These are phyloP conservation scores for Cryptococcus sp. DNA, from an alignment of 1,284 basidiomycete genomes.

Conservation along the genomic window DNA sequence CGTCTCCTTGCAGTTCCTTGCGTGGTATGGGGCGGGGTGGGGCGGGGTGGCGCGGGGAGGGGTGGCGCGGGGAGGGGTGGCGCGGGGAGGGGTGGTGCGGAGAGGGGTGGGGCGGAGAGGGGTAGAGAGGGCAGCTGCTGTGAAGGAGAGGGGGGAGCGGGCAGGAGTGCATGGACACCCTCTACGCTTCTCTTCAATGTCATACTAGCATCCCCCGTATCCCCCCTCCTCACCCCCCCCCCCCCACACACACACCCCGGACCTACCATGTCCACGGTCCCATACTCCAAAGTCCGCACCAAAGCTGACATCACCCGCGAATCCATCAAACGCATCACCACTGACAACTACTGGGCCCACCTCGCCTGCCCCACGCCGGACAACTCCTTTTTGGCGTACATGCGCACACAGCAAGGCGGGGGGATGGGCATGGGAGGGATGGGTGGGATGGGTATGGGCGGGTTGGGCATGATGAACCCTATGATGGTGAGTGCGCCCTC, in stretches of 20 bases:
- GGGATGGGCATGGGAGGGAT: conserved; percentile 17
- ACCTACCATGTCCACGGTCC: neutral
- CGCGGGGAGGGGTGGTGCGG: too few relatives aligned
- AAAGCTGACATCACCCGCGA: conserved; percentile 17
- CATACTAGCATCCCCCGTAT: too few relatives aligned
- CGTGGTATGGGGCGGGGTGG: neutral
- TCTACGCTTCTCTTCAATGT: neutral
- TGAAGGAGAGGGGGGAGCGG: too few relatives aligned
- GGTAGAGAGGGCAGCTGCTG: neutral
- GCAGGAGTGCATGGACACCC: too few relatives aligned
- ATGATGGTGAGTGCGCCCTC: conserved; percentile 9
- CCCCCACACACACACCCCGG: neutral
- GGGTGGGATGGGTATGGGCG: conserved; percentile 25
- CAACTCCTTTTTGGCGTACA: conserved; percentile 1
- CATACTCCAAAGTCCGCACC: conserved; percentile 11
- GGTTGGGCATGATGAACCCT: conserved; percentile 16
- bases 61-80: neutral
- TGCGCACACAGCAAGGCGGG: neutral
- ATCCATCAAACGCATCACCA: conserved; percentile 8
- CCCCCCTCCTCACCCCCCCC: neutral
- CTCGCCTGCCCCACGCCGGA: neutral
- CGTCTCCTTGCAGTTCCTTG: neutral
- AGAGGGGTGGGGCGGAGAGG: too few relatives aligned
- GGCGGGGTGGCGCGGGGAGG: neutral
- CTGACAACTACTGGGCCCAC: conserved; percentile 2